Conservation (phyloP, 2,329 filamentous ascomycete genomes). For the Sarocladium kiliense region DNA sequence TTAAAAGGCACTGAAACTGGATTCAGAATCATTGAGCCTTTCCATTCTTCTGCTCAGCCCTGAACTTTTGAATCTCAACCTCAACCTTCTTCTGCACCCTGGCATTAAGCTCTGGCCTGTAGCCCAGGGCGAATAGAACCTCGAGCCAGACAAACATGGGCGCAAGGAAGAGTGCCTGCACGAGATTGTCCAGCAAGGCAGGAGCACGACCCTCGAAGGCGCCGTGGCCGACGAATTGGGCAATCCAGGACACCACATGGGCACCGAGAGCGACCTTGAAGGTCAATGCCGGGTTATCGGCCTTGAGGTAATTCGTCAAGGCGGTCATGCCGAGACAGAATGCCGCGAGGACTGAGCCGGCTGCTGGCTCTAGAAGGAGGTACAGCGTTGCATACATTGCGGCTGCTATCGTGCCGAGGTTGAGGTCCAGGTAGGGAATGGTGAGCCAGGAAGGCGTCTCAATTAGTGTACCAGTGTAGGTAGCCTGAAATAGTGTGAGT, state of each 20-base stretch:
- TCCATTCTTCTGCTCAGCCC: slow-evolving; percentile 47
- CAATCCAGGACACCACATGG: slow-evolving; percentile 74
- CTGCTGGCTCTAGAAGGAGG: slow-evolving; percentile 88
- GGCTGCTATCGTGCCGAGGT: slow-evolving; percentile 58
- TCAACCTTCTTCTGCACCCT: slow-evolving; percentile 73
- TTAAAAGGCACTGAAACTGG: too few species aligned
- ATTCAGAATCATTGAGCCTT: slow-evolving; percentile 50
- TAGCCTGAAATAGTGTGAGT: slow-evolving; percentile 49
- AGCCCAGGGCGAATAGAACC: slow-evolving; percentile 83
- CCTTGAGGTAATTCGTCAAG: slow-evolving; percentile 67
- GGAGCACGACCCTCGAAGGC: slow-evolving; percentile 84
- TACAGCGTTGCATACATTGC: slow-evolving; percentile 74
- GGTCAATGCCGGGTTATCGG: slow-evolving; percentile 43
- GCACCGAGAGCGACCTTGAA: slow-evolving; percentile 58
- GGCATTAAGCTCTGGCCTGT: slow-evolving; percentile 79
- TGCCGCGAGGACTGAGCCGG: slow-evolving; percentile 70
- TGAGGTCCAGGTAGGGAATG: slow-evolving; percentile 61
- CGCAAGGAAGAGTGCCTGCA: slow-evolving; percentile 87
- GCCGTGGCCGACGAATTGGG: slow-evolving; percentile 89
- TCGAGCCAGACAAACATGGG: slow-evolving; percentile 98
- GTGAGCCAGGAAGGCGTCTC: slow-evolving; percentile 62
- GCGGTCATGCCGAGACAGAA: slow-evolving; percentile 73
- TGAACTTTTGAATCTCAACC: slow-evolving; percentile 72
- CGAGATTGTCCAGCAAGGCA: slow-evolving; percentile 82
- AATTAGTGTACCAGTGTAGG: slow-evolving; percentile 59